Percentiles rank a stretch among this genome's conserved stretches.
phyloP scores from a whole-genome alignment of 768 basidiomycete species.

The Rhodotorula taiwanensis region DNA sequence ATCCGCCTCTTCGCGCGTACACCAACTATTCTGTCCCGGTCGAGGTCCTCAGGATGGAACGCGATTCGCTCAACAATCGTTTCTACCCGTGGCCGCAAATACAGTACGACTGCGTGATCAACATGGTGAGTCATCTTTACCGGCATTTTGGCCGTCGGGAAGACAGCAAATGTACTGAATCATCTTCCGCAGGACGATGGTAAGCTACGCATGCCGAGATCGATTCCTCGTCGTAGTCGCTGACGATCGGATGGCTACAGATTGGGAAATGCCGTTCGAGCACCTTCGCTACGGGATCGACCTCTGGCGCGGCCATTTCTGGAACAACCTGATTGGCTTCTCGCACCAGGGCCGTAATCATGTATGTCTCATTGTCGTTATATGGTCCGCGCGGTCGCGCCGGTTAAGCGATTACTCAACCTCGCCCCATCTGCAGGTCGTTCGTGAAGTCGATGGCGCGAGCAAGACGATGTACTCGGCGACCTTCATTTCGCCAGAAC shows the following conservation, averaged over 20 bases:
- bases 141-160: too few relatives aligned
- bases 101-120: constrained; percentile 4
- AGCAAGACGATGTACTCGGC: background rate
- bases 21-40: constrained; percentile 6
- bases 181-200: too few relatives aligned
- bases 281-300: constrained; percentile 1
- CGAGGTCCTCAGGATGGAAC: constrained; percentile 2
- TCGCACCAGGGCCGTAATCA: background rate
- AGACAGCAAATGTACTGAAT: too few relatives aligned
- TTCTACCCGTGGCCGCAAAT: constrained; percentile 8
- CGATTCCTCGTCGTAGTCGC: background rate
- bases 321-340: background rate
- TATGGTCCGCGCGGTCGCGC: too few relatives aligned
- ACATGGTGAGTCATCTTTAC: constrained; percentile 2
- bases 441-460: background rate
- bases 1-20: background rate
- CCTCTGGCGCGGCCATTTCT: constrained; percentile 3
- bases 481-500: background rate
- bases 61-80: constrained; percentile 13
- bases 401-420: too few relatives aligned
- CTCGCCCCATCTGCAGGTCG: background rate
- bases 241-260: background rate
- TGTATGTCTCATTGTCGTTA: background rate
- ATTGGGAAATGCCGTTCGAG: constrained; percentile 6
- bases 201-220: background rate